Evolutionary conservation across 1,284 basidiomycete genomes (phyloP).

Genomic region (Inonotus hispidus): DNA sequence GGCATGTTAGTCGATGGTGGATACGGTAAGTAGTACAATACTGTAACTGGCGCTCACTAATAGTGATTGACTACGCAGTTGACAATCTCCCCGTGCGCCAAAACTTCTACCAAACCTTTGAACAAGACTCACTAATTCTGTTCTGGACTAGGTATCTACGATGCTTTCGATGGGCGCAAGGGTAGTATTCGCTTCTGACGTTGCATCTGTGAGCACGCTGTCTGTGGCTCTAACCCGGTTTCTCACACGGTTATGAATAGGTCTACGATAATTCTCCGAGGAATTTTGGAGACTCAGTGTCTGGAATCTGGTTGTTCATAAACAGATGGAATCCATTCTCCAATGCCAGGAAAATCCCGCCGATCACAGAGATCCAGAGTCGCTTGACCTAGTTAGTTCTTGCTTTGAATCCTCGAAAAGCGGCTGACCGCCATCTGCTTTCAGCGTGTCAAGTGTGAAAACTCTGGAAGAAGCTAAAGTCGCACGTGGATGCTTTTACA

Average conservation of each 20-base stretch:
- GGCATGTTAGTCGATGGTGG: conserved; percentile 93
- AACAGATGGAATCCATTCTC: conserved; percentile 94
- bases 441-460: conserved; percentile 90
- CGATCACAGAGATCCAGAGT: conserved; percentile 95
- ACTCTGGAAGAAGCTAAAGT: conserved; percentile 93
- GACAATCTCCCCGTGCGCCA: conserved; percentile 81
- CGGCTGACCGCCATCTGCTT: conserved; percentile 3
- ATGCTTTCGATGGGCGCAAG: conserved; percentile 92
- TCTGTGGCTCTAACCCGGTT: not conserved
- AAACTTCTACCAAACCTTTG: not conserved
- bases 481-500: conserved; percentile 84
- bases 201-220: conserved; percentile 68
- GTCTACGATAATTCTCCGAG: conserved; percentile 94
- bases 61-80: conserved; percentile 39
- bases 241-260: conserved; percentile 30
- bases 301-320: conserved; percentile 94
- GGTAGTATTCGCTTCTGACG: conserved; percentile 93
- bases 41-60: not conserved
- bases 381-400: conserved; percentile 85
- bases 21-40: conserved; percentile 57
- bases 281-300: conserved; percentile 92
- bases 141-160: conserved; percentile 60
- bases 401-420: conserved; percentile 1
- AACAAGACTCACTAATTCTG: conserved; percentile 13
- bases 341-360: conserved; percentile 74